Evolutionary conservation across 192 early-diverging fungal species (phyloP).

Genomic region (Pilobolus umbonatus): DNA sequence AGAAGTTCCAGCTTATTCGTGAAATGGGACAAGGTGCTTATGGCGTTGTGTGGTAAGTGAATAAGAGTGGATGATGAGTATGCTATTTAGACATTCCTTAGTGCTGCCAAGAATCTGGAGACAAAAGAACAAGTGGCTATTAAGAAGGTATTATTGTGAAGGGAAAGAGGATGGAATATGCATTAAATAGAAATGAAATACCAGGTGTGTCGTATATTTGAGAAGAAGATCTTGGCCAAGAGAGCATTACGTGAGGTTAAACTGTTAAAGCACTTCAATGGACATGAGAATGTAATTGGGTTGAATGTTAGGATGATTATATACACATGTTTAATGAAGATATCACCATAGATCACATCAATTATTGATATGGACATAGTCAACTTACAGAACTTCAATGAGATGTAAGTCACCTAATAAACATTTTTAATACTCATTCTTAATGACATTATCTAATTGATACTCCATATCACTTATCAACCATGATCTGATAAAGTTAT

Average conservation of each 20-base stretch:
- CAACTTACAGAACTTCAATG: slow-evolving; percentile 46
- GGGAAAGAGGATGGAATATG: neutral
- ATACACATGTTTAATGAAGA: neutral
- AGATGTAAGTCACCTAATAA: slow-evolving; percentile 24
- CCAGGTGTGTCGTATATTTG: slow-evolving; percentile 69
- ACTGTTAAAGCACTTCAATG: slow-evolving; percentile 84
- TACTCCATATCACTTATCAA: no score
- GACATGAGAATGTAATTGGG: slow-evolving; percentile 75
- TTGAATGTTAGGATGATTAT: neutral
- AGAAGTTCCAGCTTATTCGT: slow-evolving; percentile 62
- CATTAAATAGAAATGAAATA: no score
- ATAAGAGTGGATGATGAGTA: neutral
- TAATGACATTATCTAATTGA: no score
- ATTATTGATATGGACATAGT: slow-evolving; percentile 62
- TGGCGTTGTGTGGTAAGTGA: slow-evolving; percentile 75
- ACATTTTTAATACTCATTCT: neutral
- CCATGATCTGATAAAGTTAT: slow-evolving; percentile 5
- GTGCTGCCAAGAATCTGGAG: slow-evolving; percentile 80
- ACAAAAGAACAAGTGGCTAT: slow-evolving; percentile 86
- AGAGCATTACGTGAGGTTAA: slow-evolving; percentile 88
- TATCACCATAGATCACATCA: slow-evolving; percentile 34
- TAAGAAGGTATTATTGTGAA: slow-evolving; percentile 52
- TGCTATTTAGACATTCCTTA: slow-evolving; percentile 18
- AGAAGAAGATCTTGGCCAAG: slow-evolving; percentile 80
- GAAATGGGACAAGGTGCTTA: slow-evolving; percentile 90